These are phyloP conservation scores for Fraxinus angustifolia DNA, from an alignment of 305 asterid genomes.

Conservation along the genomic window DNA sequence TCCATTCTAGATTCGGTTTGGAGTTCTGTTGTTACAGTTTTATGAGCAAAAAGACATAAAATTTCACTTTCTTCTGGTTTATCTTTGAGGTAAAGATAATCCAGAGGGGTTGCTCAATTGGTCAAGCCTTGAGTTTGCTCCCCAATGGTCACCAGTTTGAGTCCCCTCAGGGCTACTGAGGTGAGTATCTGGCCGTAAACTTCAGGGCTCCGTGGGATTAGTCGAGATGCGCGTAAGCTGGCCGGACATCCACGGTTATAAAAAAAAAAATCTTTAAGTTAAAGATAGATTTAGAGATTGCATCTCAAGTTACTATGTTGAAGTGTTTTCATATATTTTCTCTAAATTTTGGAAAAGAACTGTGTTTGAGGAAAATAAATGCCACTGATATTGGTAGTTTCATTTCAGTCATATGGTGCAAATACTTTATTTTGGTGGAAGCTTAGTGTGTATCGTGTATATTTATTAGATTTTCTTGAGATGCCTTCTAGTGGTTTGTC, in stretches of 20 bases:
- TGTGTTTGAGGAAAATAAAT: slow-evolving; percentile 1
- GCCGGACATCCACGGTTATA: no score
- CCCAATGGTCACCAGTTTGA: no score
- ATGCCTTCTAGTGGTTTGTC: slow-evolving; percentile 4
- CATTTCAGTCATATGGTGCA: slow-evolving; percentile 7
- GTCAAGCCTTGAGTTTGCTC: no score
- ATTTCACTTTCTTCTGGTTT: neutral
- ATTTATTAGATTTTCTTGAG: slow-evolving; percentile 6
- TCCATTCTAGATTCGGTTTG: slow-evolving; percentile 6
- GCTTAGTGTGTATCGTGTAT: neutral
- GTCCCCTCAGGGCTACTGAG: no score
- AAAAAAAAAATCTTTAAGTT: no score
- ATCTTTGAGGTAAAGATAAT: neutral
- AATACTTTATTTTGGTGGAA: neutral
- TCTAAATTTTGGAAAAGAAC: neutral
- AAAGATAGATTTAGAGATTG: slow-evolving; percentile 1
- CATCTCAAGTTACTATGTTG: slow-evolving; percentile 11
- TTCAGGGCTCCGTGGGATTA: no score
- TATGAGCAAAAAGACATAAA: slow-evolving; percentile 13
- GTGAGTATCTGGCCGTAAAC: no score
- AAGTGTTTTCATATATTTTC: neutral
- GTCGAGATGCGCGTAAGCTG: no score
- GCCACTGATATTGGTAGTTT: slow-evolving; percentile 13
- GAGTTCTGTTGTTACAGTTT: slow-evolving; percentile 4
- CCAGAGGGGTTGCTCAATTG: no score